These are phyloP conservation scores for Kwoniella heveanensis DNA, from an alignment of 768 basidiomycete genomes.

Conservation along the genomic window DNA sequence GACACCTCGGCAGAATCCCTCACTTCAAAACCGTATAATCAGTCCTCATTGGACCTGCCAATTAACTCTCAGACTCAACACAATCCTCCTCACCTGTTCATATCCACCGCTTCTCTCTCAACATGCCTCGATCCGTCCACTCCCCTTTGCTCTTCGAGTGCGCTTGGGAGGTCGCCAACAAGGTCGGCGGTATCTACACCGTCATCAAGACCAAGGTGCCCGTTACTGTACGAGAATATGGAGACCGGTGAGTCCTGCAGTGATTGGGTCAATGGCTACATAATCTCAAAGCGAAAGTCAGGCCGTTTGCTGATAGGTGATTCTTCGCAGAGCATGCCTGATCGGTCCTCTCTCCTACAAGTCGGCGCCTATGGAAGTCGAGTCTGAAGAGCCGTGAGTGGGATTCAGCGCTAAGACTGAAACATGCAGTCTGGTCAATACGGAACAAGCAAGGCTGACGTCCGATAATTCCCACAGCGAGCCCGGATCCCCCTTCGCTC, in stretches of 20 bases:
- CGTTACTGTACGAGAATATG: conserved; percentile 94
- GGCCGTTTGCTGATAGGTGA: background rate
- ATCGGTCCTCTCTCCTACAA: conserved; percentile 99
- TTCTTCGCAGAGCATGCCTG: conserved; percentile 72
- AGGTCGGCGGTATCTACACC: conserved; percentile 98
- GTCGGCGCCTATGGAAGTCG: conserved; percentile 98
- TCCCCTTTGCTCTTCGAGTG: conserved; percentile 86
- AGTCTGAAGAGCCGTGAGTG: conserved; percentile 75
- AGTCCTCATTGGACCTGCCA: too few relatives aligned
- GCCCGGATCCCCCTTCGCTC: conserved; percentile 65
- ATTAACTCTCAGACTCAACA: too few relatives aligned
- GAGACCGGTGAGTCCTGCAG: conserved; percentile 41
- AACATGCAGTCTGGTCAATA: too few relatives aligned
- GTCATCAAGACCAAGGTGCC: conserved; percentile 99
- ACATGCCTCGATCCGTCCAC: conserved; percentile 56
- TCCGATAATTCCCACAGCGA: conserved; percentile 59
- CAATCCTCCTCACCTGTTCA: background rate
- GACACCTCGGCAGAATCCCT: too few relatives aligned
- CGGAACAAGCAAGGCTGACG: too few relatives aligned
- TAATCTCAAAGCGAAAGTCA: background rate
- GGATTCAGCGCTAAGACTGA: too few relatives aligned
- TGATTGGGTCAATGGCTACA: conserved; percentile 44
- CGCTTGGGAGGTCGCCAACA: conserved; percentile 98
- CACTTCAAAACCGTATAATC: too few relatives aligned
- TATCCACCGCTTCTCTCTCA: background rate